Evolutionary conservation across 2,329 filamentous ascomycete genomes (phyloP).

Genomic region (Dichotomopilus funicola): DNA sequence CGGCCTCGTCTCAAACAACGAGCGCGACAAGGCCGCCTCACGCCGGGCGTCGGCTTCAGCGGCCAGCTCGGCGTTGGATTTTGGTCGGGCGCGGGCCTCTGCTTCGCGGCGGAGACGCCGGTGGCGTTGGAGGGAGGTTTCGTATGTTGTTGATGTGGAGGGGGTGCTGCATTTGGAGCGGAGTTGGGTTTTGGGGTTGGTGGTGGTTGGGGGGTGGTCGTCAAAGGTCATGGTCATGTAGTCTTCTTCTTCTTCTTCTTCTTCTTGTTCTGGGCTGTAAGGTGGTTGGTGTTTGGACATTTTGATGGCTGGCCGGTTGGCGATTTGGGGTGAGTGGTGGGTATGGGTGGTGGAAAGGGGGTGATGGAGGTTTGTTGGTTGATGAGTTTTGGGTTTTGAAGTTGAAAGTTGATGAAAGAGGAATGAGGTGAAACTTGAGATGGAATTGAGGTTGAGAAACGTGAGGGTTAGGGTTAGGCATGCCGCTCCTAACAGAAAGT

Average conservation of each 20-base stretch:
- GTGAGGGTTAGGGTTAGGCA: not conserved
- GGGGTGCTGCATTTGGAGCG: not conserved
- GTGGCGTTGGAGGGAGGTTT: slow-evolving; percentile 50
- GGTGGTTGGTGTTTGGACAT: not conserved
- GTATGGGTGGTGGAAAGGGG: not conserved
- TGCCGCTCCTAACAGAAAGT: not conserved
- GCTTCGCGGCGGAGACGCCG: slow-evolving; percentile 54
- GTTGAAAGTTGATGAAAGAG: not conserved
- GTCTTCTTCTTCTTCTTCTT: slow-evolving; percentile 71
- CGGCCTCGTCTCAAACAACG: slow-evolving; percentile 51
- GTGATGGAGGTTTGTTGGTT: not conserved
- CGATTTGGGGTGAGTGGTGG: not conserved
- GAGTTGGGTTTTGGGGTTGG: slow-evolving; percentile 34
- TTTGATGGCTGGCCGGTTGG: not conserved
- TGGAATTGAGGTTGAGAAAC: not conserved
- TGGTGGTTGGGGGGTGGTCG: slow-evolving; percentile 46
- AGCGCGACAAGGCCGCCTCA: slow-evolving; percentile 69
- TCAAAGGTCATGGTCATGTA: slow-evolving; percentile 95
- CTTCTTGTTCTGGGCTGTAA: not conserved
- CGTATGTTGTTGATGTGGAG: slow-evolving; percentile 16
- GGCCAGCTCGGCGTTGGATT: slow-evolving; percentile 79
- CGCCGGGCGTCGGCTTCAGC: slow-evolving; percentile 64
- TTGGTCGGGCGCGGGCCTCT: slow-evolving; percentile 59
- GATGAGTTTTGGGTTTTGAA: not conserved
- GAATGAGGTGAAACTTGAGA: not conserved